Conservation (phyloP, 2,329 filamentous ascomycete species). For the Beauveria asiatica region DNA sequence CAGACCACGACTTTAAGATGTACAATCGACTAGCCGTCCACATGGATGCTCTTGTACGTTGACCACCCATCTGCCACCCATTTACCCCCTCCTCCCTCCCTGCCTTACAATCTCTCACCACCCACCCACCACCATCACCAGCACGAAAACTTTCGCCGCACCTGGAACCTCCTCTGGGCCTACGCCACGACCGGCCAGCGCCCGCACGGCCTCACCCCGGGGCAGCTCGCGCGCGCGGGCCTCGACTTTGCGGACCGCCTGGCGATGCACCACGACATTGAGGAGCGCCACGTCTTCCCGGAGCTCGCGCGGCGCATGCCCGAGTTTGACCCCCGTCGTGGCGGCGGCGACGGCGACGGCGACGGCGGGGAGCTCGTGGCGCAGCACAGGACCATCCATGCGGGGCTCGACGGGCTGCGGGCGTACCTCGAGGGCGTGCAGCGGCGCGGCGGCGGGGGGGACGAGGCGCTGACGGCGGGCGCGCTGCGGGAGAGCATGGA, state of each 20-base stretch:
- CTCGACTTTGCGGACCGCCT: constrained; percentile 64
- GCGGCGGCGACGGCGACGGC: too few relatives aligned
- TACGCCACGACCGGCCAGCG: constrained; percentile 53
- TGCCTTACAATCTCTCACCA: not conserved
- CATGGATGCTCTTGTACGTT: constrained; percentile 63
- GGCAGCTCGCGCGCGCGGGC: constrained; percentile 58
- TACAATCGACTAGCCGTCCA: constrained; percentile 68
- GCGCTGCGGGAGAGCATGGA: constrained; percentile 68
- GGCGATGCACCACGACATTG: constrained; percentile 71
- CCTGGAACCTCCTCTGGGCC: constrained; percentile 63
- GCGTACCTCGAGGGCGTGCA: constrained; percentile 56
- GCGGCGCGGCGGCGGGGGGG: constrained; percentile 53
- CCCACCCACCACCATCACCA: not conserved
- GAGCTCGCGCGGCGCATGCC: constrained; percentile 69
- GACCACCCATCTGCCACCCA: not conserved
- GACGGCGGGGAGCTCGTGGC: constrained; percentile 53
- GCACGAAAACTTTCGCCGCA: constrained; percentile 69
- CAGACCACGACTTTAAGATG: constrained; percentile 54
- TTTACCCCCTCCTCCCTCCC: not conserved
- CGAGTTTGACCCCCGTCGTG: constrained; percentile 50
- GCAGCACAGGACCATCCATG: constrained; percentile 74
- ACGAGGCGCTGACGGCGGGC: constrained; percentile 46
- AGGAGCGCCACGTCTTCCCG: constrained; percentile 76
- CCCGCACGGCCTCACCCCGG: constrained; percentile 55
- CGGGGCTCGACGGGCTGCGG: constrained; percentile 60